phyloP scores from a whole-genome alignment of 116 monocot genomes.

The Papilionanthe hybrid region DNA sequence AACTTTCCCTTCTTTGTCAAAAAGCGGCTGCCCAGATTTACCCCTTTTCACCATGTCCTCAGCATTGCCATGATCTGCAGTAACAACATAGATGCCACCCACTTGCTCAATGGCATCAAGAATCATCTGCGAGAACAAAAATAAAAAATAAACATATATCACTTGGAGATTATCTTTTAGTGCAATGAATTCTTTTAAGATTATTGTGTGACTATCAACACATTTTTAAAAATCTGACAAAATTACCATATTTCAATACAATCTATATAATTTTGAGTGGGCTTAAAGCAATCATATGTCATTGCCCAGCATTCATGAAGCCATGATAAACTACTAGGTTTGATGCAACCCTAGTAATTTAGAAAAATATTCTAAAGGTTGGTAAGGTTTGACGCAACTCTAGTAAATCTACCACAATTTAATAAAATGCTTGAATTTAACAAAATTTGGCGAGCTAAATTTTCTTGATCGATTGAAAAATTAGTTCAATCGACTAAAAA shows the following conservation, averaged over 20 bases:
- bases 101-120: conserved; percentile 86
- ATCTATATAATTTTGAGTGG: too few species aligned
- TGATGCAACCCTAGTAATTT: background rate
- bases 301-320: too few species aligned
- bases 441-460: background rate
- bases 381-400: background rate
- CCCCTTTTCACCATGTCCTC: conserved; percentile 92
- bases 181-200: too few species aligned
- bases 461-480: too few species aligned
- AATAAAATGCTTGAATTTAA: background rate
- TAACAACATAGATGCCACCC: conserved; percentile 80
- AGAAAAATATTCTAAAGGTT: too few species aligned
- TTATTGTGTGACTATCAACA: too few species aligned
- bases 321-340: background rate
- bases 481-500: too few species aligned
- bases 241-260: background rate
- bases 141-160: background rate
- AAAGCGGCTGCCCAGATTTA: conserved; percentile 59
- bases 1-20: conserved; percentile 65
- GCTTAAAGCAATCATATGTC: too few species aligned
- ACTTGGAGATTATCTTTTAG: too few species aligned
- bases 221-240: background rate
- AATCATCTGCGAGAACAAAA: conserved; percentile 44
- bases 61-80: conserved; percentile 93
- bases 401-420: background rate